Evolutionary conservation across 768 basidiomycete genomes (phyloP).

Genomic region (Holtermanniella nyarrowii): DNA sequence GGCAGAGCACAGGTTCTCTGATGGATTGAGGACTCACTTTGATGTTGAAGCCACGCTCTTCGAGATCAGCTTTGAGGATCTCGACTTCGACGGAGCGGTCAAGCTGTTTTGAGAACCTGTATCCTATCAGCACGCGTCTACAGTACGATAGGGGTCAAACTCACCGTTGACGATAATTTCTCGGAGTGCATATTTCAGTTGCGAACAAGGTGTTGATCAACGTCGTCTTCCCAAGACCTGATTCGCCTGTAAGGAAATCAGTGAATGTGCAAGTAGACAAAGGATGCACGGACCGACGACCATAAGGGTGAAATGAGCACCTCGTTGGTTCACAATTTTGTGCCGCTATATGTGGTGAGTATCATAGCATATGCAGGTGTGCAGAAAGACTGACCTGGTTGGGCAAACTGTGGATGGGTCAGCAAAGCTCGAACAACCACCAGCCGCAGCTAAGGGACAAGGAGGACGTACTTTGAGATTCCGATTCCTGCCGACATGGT

Average conservation of each 20-base stretch:
- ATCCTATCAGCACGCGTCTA: not conserved
- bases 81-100: conserved; percentile 98
- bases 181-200: conserved; percentile 81
- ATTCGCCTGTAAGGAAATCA: conserved; percentile 58
- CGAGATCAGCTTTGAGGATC: conserved; percentile 98
- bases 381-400: conserved; percentile 64
- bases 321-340: conserved; percentile 96
- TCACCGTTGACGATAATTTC: conserved; percentile 59
- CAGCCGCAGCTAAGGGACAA: not conserved
- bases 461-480: conserved; percentile 36
- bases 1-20: not conserved
- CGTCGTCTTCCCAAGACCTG: conserved; percentile 92
- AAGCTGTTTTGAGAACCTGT: conserved; percentile 64
- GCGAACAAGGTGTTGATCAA: conserved; percentile 98
- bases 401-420: conserved; percentile 58
- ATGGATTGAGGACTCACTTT: conserved; percentile 39
- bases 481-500: conserved; percentile 38
- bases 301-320: conserved; percentile 98
- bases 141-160: no score
- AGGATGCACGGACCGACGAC: conserved; percentile 67
- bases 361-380: conserved; percentile 8
- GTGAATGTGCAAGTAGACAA: conserved; percentile 2
- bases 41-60: conserved; percentile 98
- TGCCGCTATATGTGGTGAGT: conserved; percentile 57
- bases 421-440: conserved; percentile 1